Conservation (phyloP, 2,329 filamentous ascomycete genomes). For the Fusarium falciforme region DNA sequence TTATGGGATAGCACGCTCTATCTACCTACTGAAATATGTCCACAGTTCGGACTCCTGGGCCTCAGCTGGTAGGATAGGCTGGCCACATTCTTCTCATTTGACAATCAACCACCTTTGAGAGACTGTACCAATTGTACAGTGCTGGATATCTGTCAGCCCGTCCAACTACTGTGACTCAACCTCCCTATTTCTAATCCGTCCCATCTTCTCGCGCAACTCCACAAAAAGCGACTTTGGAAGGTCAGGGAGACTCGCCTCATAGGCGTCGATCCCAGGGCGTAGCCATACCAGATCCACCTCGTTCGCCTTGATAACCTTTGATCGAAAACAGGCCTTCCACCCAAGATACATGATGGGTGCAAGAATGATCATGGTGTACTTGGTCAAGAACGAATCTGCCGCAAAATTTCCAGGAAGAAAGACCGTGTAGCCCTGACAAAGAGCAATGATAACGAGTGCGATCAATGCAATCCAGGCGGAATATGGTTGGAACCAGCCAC, state of each 20-base stretch:
- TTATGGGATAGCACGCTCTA: neutral
- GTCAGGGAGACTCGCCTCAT: neutral
- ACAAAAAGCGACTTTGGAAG: neutral
- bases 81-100: neutral
- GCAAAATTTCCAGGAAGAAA: neutral
- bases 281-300: neutral
- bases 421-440: neutral
- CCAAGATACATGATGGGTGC: neutral
- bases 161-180: neutral
- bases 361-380: neutral
- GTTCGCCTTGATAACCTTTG: neutral
- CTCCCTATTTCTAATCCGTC: neutral
- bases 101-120: neutral
- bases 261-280: neutral
- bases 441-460: neutral
- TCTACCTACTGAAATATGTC: neutral
- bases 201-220: neutral
- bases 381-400: neutral
- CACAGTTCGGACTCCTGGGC: neutral
- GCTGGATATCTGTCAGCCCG: too few species aligned
- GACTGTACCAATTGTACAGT: too few species aligned
- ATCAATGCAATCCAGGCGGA: conserved; percentile 55
- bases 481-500: conserved; percentile 67
- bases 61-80: neutral
- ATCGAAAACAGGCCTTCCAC: neutral